These are phyloP conservation scores for Lipomyces oligophaga DNA, from an alignment of 805 yeast genomes.

Conservation along the genomic window DNA sequence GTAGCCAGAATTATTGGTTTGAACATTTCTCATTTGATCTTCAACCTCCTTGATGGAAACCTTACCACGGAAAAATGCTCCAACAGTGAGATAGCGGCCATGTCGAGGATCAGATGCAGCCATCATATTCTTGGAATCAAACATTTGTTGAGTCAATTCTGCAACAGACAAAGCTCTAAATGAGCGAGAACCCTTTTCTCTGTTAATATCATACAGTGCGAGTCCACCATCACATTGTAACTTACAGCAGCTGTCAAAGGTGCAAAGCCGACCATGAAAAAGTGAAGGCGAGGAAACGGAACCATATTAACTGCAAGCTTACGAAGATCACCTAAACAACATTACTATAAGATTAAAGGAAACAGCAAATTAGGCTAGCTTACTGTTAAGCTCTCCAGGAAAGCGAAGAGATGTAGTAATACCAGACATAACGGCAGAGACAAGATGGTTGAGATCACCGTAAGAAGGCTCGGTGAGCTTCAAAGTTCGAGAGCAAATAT, in stretches of 20 bases:
- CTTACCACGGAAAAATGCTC: conserved; percentile 92
- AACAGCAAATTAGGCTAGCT: background rate
- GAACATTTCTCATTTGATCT: conserved; percentile 86
- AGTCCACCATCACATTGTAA: conserved; percentile 33
- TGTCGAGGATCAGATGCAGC: conserved; percentile 91
- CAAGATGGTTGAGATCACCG: conserved; percentile 75
- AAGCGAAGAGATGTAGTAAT: conserved; percentile 90
- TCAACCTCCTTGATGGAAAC: conserved; percentile 92
- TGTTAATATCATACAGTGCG: background rate
- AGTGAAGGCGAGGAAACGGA: conserved; percentile 94
- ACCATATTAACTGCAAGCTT: conserved; percentile 91
- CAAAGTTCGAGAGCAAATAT: conserved; percentile 82
- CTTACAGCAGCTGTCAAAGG: conserved; percentile 63
- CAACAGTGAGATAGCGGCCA: conserved; percentile 89
- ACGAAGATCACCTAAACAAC: conserved; percentile 68
- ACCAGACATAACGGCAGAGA: conserved; percentile 91
- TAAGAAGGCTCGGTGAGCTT: conserved; percentile 76
- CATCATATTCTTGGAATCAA: conserved; percentile 91
- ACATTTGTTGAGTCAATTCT: conserved; percentile 92
- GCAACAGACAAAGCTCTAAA: conserved; percentile 87
- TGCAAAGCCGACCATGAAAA: conserved; percentile 94
- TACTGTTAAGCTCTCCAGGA: conserved; percentile 83
- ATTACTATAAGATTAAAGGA: background rate
- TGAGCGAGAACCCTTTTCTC: conserved; percentile 60
- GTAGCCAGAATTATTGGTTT: conserved; percentile 74